Base-by-base conservation (phyloP, 2,329 filamentous ascomycete genomes). In the Chrysoporthe puriensis region DNA sequence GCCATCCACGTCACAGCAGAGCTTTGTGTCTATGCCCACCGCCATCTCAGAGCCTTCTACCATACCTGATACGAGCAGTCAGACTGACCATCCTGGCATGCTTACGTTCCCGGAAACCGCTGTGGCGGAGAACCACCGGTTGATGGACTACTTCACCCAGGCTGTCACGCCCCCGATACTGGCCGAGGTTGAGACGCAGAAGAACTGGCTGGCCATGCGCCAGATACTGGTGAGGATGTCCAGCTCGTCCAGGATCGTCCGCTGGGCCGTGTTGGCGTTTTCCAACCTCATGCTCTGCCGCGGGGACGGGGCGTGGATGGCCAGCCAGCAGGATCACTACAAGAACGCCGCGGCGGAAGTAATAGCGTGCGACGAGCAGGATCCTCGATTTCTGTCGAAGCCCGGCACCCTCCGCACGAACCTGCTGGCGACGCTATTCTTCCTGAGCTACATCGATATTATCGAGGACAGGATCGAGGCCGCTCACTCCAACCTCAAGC, bases 391-490 rank as follows among this genome's bases (percentile, higher is more conserved):
- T 6, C 73, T 78, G 68, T 67, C 66, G 2, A 68, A 73, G n/a
- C 74, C 79, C 36, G 78, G 73, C n/a, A 62, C 69, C 4, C 69
- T 73, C 7, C 70, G 80, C 4, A 80, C 84, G 68, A 75, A 83
- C 50, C 75, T 85, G 3, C 77, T 87, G 6, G 83, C 83, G 1
- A 79, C 84, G 0, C 72, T 86, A 9, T 87, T 87, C 74, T 82
- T 87, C 66, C 77, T 87, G 3, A 84, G 83, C 60, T 87, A 86
- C 68, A 82, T 84, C 32, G 84, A 86, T 69, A 80, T 84, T 13
- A 73, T 84, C 4, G 79, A 82, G 66, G 78, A 76, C 11, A 74
- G 77, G n/a, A 78, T 81, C 5, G 76, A 78, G 32, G 77, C 79
- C n/a, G 83, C 84, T 0, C 83, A 86, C 70, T 75, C 78, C 1